A percentile compares a stretch with the other conserved stretches of the same genome.
phyloP scores from a whole-genome alignment of 2,329 filamentous ascomycete genomes.

The Thermomyces lanuginosus region DNA sequence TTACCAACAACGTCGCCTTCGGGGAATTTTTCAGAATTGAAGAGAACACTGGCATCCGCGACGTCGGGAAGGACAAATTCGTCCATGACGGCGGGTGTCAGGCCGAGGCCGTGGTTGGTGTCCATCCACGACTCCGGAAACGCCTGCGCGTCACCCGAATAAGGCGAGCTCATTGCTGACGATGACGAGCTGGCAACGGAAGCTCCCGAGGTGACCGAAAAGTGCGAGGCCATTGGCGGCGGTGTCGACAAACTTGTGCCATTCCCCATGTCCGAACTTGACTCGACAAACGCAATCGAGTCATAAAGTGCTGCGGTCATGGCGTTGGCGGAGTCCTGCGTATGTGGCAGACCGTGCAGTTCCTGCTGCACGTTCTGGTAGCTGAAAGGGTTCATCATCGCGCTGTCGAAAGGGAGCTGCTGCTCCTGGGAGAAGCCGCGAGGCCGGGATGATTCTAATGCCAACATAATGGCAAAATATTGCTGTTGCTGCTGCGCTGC shows the following conservation, averaged over 20 bases:
- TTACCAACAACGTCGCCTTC: constrained; percentile 4
- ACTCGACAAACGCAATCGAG: constrained; percentile 8
- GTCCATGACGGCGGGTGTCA: constrained; percentile 47
- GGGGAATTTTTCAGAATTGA: constrained; percentile 27
- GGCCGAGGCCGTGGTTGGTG: constrained; percentile 37
- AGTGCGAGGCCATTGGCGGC: constrained; percentile 17
- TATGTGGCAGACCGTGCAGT: constrained; percentile 11
- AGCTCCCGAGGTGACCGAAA: constrained; percentile 37
- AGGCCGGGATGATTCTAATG: constrained; percentile 17
- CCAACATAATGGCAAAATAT: constrained; percentile 17
- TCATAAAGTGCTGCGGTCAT: constrained; percentile 14
- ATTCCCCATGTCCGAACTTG: no score
- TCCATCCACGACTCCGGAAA: constrained; percentile 44
- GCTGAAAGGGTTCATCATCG: constrained; percentile 16
- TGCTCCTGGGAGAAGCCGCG: constrained; percentile 13
- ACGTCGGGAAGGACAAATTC: constrained; percentile 36
- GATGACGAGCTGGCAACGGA: constrained; percentile 44
- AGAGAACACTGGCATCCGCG: constrained; percentile 27
- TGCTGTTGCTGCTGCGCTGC: no score
- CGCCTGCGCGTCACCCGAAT: constrained; percentile 44
- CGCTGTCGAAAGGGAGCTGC: constrained; percentile 18
- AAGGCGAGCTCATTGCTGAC: constrained; percentile 51
- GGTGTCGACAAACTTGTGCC: no score
- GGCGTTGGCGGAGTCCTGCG: constrained; percentile 10
- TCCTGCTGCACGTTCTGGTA: constrained; percentile 13